A percentile compares a stretch with the other conserved stretches of the same genome.
phyloP scores from a whole-genome alignment of 2,329 filamentous ascomycete genomes.

The Monosporascus sp. region DNA sequence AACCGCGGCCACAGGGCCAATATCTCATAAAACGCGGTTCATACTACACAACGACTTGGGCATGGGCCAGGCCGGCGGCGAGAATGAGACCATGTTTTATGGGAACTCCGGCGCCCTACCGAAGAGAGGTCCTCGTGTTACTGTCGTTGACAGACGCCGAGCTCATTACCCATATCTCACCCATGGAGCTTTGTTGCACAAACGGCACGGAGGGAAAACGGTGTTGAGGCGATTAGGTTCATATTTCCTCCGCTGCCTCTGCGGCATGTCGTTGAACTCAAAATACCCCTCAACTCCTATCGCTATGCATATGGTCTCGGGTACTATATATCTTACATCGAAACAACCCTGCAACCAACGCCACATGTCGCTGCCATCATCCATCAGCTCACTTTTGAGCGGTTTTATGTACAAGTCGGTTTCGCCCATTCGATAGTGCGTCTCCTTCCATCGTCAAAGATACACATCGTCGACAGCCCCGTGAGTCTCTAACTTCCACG shows the following conservation, averaged over 20 bases:
- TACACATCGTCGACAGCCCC: not conserved
- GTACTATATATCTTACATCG: constrained; percentile 20
- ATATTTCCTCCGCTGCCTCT: constrained; percentile 3
- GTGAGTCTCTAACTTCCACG: not conserved
- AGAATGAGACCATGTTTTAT: too few relatives aligned
- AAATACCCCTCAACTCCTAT: constrained; percentile 13
- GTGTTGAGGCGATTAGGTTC: not conserved
- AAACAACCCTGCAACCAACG: constrained; percentile 6
- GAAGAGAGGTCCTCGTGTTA: too few relatives aligned
- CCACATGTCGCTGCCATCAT: constrained; percentile 5
- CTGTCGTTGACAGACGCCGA: too few relatives aligned
- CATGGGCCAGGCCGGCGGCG: too few relatives aligned
- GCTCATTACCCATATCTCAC: not conserved
- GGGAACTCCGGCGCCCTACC: too few relatives aligned
- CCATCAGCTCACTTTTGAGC: constrained; percentile 10
- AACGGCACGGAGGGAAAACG: not conserved
- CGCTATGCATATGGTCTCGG: constrained; percentile 20
- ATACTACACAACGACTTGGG: too few relatives aligned
- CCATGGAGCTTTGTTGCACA: too few relatives aligned
- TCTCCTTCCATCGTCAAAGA: not conserved
- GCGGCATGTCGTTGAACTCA: constrained; percentile 4
- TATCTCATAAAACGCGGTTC: too few relatives aligned
- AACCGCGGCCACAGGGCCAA: too few relatives aligned
- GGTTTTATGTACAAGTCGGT: constrained; percentile 20
- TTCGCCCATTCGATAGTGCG: constrained; percentile 2